Evolutionary conservation across 208 protist species (phyloP), one percentile per base, ranked within the genome.

Genomic region (Leptomonas pyrrhocoris): DNA sequence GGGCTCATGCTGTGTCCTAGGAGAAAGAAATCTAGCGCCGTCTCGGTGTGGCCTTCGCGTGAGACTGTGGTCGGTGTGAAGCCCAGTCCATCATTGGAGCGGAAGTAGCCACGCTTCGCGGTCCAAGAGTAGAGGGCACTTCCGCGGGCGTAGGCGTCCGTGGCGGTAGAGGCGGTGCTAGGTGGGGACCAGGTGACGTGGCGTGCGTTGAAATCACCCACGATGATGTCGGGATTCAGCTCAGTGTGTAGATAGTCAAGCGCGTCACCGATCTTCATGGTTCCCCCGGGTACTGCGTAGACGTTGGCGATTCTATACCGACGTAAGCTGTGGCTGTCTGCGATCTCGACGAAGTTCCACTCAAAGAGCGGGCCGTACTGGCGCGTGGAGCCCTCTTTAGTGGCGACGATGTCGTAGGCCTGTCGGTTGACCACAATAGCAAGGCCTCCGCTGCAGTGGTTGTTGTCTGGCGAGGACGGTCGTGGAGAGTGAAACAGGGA

Each of bases 61-160:
- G 55, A 7, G 18, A 60, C 34, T 60, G 55, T 42, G 4, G 55
- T 46, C n/a, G 30, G 18, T 60, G 34, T 60, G 21, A 42, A 60
- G 8, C 25, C n/a, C 55, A 60, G 36, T 60, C 36, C 55, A 18
- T 25, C 36, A 30, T 60, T 60, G n/a, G 55, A 60, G 4, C 55
- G 55, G 19, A 46, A 60, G 18, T 60, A 42, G 36, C 55, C 55
- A 60, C 55, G 36, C n/a, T 46, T 60, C 36, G 55, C 3, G 5
- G 18, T 60, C 55, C 36, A 60, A 25, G 55, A 48, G 15, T 46
- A 46, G 19, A 60, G 55, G 21, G 55, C n/a, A 16, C 25, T 60
- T 11, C 36, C 55, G 55, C 55, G 55, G 55, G 55, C 55, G 55
- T 60, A 60, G 36, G 55, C 55, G n/a, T 60, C 55, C 55, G 16